Percentiles rank a stretch among this genome's conserved stretches.
phyloP scores from a whole-genome alignment of 2,329 filamentous ascomycete species.

The Talaromyces sp. region DNA sequence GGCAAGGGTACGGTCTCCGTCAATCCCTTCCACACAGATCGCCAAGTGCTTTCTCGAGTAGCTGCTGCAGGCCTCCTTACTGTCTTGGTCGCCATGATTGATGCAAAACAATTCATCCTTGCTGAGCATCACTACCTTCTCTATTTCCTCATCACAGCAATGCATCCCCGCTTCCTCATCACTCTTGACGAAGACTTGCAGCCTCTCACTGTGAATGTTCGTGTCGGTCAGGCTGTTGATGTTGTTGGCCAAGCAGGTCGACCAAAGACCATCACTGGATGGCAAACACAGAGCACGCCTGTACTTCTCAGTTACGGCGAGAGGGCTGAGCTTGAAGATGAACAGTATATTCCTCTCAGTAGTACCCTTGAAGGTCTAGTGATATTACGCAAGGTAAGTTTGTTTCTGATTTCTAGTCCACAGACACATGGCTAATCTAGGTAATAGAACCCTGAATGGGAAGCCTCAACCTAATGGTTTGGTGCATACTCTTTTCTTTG shows the following conservation, averaged over 20 bases:
- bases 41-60: constrained; percentile 89
- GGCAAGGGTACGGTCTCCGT: constrained; percentile 95
- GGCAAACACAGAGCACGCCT: constrained; percentile 99
- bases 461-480: constrained; percentile 35
- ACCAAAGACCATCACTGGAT: constrained; percentile 98
- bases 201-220: constrained; percentile 90
- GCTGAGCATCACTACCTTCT: constrained; percentile 83
- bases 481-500: background rate
- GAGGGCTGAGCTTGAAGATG: constrained; percentile 92
- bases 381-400: constrained; percentile 87
- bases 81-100: constrained; percentile 88
- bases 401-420: background rate
- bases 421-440: constrained; percentile 25
- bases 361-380: constrained; percentile 91
- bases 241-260: constrained; percentile 95
- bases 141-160: constrained; percentile 94
- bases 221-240: constrained; percentile 95
- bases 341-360: constrained; percentile 90
- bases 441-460: constrained; percentile 47
- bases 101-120: constrained; percentile 80
- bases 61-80: constrained; percentile 84
- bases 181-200: constrained; percentile 93
- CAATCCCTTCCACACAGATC: constrained; percentile 98
- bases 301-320: constrained; percentile 93
- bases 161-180: constrained; percentile 94